phyloP scores from a whole-genome alignment of 2,329 filamentous ascomycete species.

The Ceratocystis ficicola region DNA sequence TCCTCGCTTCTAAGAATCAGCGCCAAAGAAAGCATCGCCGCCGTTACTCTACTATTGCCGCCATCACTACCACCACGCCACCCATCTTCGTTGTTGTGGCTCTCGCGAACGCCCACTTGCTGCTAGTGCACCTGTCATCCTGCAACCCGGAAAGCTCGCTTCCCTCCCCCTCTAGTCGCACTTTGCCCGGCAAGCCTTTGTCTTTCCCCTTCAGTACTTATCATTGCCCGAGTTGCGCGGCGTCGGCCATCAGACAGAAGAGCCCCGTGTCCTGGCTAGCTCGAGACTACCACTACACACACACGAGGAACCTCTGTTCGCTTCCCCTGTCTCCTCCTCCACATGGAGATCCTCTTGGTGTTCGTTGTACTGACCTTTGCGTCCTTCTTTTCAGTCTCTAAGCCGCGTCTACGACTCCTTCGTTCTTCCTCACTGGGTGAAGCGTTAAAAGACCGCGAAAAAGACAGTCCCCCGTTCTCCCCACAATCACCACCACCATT shows the following conservation, averaged over 20 bases:
- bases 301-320: neutral
- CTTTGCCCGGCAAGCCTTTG: too few species aligned
- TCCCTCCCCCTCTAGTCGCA: neutral
- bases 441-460: conserved; percentile 14
- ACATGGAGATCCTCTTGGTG: conserved; percentile 17
- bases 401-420: conserved; percentile 19
- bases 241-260: too few species aligned
- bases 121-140: neutral
- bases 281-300: too few species aligned
- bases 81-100: neutral
- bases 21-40: neutral
- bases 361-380: conserved; percentile 21
- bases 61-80: neutral
- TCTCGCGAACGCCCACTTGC: neutral
- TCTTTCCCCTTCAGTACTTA: too few species aligned
- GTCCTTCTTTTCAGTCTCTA: conserved; percentile 19
- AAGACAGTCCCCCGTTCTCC: neutral
- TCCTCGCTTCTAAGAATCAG: neutral
- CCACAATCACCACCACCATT: neutral
- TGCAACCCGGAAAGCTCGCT: neutral
- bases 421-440: conserved; percentile 16
- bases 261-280: too few species aligned
- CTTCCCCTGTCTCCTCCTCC: neutral
- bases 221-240: too few species aligned
- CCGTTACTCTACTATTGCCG: neutral